Evolutionary conservation across 495 filamentous ascomycete genomes (phyloP), one percentile per base, ranked within the genome.

Genomic region (Pyrenula massariospora): DNA sequence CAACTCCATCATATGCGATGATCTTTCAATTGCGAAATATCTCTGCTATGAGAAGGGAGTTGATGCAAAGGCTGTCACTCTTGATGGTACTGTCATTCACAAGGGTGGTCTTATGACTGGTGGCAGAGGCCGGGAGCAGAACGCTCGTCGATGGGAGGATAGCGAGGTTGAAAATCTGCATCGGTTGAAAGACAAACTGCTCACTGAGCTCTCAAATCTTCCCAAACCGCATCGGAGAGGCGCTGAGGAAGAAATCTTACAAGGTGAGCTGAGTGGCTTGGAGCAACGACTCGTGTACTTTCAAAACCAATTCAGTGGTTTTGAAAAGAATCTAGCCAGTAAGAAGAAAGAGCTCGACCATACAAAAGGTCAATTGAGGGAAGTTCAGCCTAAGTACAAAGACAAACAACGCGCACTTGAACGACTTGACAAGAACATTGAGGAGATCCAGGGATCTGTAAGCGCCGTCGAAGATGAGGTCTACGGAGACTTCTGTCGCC

Each of bases 81-180:
- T 96, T 10, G 88, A 96, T 64, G 94, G 93, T 23, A 88, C 83
- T 24, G 87, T 97, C 31, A 96, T 97, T 56, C 91, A 96, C 70
- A 96, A 96, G 65, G 89, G 87, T n/a, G 94, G 93, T 65, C 78
- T 90, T 48, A 96, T 99, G 89, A 97, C 93, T 22, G 93, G 93
- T 76, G 93, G 93, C 58, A 83, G 88, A 31, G 83, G 87, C 19
- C 79, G 81, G 42, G 85, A 84, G 65, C 82, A 85, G 48, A 81
- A 80, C 48, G 85, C 87, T 56, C 85, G 91, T 42, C 82, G 88
- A 31, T 97, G 92, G 76, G 91, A 94, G 62, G 91, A 95, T 59
- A 80, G 85, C 5, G 91, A 95, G 58, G 80, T 96, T 12, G 87
- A 93, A 56, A 87, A 88, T 61, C 77, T 95, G 19, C 75, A 83